These are phyloP conservation scores for Coelastrella sp. DNA, from an alignment of 139 green algal genomes.

Conservation along the genomic window DNA sequence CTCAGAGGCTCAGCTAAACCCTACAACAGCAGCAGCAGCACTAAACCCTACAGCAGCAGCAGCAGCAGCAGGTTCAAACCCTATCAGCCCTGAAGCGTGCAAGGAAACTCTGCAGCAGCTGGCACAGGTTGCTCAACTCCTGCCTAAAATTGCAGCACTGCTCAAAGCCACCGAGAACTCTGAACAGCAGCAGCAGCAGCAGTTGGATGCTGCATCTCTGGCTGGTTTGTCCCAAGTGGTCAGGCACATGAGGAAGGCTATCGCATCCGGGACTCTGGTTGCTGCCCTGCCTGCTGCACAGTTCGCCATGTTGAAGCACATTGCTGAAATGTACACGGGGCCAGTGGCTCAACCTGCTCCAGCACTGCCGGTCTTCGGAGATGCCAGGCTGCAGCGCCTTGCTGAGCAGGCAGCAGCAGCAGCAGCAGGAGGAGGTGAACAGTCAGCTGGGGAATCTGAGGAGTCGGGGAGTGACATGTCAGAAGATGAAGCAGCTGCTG, in stretches of 20 bases:
- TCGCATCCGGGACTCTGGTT: not conserved
- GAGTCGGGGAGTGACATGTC: not conserved
- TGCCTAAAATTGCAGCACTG: constrained; percentile 9
- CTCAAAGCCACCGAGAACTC: not conserved
- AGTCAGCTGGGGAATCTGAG: not conserved
- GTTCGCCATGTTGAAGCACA: constrained; percentile 29
- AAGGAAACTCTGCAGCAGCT: constrained; percentile 23
- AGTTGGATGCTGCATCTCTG: constrained; percentile 7
- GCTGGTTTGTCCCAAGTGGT: constrained; percentile 19
- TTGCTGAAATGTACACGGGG: constrained; percentile 24
- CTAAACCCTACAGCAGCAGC: not conserved
- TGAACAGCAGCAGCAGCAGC: constrained; percentile 14
- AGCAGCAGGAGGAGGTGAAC: constrained; percentile 4
- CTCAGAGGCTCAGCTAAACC: not conserved
- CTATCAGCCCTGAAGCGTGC: not conserved
- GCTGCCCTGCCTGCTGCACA: constrained; percentile 11
- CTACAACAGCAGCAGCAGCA: not conserved
- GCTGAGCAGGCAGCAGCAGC: not conserved
- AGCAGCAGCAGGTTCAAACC: not conserved
- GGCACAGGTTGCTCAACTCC: constrained; percentile 22
- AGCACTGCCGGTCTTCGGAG: not conserved
- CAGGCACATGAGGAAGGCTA: not conserved
- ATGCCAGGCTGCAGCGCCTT: not conserved
- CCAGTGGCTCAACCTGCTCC: not conserved
- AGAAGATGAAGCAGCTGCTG: not conserved